These are phyloP conservation scores for Pseudogymnoascus verrucosus DNA, from an alignment of 2,329 filamentous ascomycete species.

Conservation along the genomic window DNA sequence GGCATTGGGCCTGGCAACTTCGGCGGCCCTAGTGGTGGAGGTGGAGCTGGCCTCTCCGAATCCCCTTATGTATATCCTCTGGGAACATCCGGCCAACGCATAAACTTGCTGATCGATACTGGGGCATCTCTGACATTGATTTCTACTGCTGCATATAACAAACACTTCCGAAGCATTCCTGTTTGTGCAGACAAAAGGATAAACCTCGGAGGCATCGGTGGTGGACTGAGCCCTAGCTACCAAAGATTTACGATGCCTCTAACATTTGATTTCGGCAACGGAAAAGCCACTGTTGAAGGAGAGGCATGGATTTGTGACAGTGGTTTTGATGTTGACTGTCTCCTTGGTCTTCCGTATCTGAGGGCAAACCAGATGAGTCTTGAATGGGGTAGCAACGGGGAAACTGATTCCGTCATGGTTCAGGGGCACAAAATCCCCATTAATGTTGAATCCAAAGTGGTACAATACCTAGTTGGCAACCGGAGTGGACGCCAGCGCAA, in stretches of 20 bases:
- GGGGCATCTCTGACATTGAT: background rate
- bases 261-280: background rate
- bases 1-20: background rate
- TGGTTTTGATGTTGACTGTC: background rate
- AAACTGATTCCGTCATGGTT: background rate
- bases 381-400: background rate
- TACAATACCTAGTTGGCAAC: background rate
- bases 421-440: background rate
- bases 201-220: background rate
- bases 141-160: background rate
- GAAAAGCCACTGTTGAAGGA: background rate
- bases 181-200: background rate
- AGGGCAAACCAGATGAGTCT: background rate
- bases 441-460: background rate
- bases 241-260: background rate
- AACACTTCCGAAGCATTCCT: background rate
- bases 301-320: background rate
- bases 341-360: background rate
- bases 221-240: background rate
- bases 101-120: background rate
- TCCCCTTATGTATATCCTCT: background rate
- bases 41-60: background rate
- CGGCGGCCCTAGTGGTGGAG: background rate
- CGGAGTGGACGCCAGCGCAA: background rate
- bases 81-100: background rate